Base-by-base conservation (phyloP, 345 rosid genomes). In the Cardiospermum halicacabum region DNA sequence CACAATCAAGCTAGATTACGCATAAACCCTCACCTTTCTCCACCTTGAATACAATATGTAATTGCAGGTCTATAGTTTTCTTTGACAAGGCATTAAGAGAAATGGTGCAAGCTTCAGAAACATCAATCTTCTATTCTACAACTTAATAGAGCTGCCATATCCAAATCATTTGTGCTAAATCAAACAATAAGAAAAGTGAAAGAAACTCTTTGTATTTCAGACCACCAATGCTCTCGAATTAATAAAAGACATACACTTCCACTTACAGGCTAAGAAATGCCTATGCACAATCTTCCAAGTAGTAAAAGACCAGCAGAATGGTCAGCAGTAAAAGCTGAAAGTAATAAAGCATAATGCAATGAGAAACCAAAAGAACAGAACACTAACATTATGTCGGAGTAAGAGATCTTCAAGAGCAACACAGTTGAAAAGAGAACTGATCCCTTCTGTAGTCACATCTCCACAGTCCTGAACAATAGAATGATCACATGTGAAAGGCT, bases 381-480 rank as follows among this genome's bases (percentile, higher is more conserved):
- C 57, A 56, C 85, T 82, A 64, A 91, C 96, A 66, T 82, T 91
- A 82, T 91, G 97, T 22, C 91, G 89, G 65, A 91, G 78, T 56
- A 78, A 69, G 66, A 91, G 82, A 78, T 80, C 81, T 77, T 91
- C 96, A 11, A 91, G 85, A 56, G 96, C 89, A 58, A 48, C 51
- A 73, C 91, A 86, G 37, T 77, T 58, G 59, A 76, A 80, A 58
- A 91, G 83, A 76, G 85, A 83, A 69, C 79, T 56, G 49, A 83
- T 69, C 19, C 88, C 96, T 50, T 73, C 60, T 58, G 64, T 76
- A 3, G 93, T 91, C 53, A 82, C 74, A 67, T 66, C 74, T 68
- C 97, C 91, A 62, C 93, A 88, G 37, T 86, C 96, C 89, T 91
- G 56, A 32, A 49, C 21, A 12, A 76, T 69, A 69, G 58, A 59